Percentiles rank a stretch among this genome's conserved stretches.
Evolutionary conservation across 257 asterid genomes (phyloP).

Genomic region (Gentiana dahurica): DNA sequence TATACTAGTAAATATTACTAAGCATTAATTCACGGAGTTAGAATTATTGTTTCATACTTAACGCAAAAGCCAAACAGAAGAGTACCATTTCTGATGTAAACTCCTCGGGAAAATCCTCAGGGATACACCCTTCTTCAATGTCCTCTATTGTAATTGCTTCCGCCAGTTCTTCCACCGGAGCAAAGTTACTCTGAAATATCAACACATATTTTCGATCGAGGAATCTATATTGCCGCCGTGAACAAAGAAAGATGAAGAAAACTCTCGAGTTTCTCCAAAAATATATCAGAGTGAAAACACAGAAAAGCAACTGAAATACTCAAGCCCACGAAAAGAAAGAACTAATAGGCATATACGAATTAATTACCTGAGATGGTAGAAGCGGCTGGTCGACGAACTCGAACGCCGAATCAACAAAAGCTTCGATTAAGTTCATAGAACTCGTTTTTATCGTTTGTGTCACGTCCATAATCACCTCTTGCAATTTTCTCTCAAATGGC

Average conservation of each 20-base stretch:
- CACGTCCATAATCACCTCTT: conserved; percentile 11
- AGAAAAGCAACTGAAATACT: too few relatives aligned
- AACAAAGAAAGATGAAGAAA: too few relatives aligned
- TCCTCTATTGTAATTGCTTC: conserved; percentile 18
- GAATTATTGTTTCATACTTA: too few relatives aligned
- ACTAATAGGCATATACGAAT: background rate
- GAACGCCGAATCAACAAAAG: conserved; percentile 29
- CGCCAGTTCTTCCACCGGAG: conserved; percentile 53
- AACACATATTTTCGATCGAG: too few relatives aligned
- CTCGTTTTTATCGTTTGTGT: conserved; percentile 21
- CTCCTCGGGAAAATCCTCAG: conserved; percentile 50
- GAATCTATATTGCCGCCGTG: too few relatives aligned
- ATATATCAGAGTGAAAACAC: too few relatives aligned
- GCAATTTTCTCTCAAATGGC: conserved; percentile 29
- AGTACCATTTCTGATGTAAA: conserved; percentile 56
- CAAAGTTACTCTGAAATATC: conserved; percentile 39
- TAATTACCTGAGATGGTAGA: conserved; percentile 45
- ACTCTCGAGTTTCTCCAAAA: too few relatives aligned
- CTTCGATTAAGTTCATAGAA: conserved; percentile 29
- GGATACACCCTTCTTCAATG: conserved; percentile 32
- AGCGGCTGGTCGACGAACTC: conserved; percentile 38
- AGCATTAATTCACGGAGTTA: too few relatives aligned
- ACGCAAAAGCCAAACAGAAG: too few relatives aligned
- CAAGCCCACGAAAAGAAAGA: too few relatives aligned
- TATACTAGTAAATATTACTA: too few relatives aligned